Evolutionary conservation across 108 stramenopile genomes (phyloP).

Genomic region (Stephanodiscus triporus): DNA sequence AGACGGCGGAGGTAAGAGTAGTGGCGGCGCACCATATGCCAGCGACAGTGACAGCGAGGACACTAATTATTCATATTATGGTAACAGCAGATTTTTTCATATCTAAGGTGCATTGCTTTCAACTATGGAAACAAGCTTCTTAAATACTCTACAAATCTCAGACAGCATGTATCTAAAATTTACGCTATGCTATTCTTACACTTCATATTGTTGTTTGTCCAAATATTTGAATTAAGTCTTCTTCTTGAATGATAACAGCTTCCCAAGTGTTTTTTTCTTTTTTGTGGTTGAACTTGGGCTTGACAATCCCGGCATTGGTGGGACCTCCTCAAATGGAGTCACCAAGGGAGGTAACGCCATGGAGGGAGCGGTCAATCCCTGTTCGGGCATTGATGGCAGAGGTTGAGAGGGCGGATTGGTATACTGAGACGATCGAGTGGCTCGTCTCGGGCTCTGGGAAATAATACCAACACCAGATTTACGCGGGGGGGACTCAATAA

Average conservation of each 20-base stretch:
- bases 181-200: too few relatives aligned
- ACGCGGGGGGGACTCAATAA: background rate
- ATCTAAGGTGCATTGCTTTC: too few relatives aligned
- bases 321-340: background rate
- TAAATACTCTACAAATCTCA: too few relatives aligned
- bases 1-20: too few relatives aligned
- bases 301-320: background rate
- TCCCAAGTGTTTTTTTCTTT: slow-evolving; percentile 27
- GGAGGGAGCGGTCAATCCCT: background rate
- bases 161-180: too few relatives aligned
- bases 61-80: too few relatives aligned
- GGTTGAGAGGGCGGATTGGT: background rate
- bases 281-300: slow-evolving; percentile 5
- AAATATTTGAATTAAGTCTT: slow-evolving; percentile 13
- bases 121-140: too few relatives aligned
- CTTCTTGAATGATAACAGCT: slow-evolving; percentile 32
- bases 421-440: background rate
- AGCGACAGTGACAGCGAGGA: too few relatives aligned
- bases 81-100: too few relatives aligned
- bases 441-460: background rate
- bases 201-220: too few relatives aligned
- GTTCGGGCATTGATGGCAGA: background rate
- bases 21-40: too few relatives aligned
- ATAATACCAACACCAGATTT: background rate
- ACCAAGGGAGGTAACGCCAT: background rate